Conservation (phyloP, 169 alveolate genomes). For the Eimeria necatrix region DNA sequence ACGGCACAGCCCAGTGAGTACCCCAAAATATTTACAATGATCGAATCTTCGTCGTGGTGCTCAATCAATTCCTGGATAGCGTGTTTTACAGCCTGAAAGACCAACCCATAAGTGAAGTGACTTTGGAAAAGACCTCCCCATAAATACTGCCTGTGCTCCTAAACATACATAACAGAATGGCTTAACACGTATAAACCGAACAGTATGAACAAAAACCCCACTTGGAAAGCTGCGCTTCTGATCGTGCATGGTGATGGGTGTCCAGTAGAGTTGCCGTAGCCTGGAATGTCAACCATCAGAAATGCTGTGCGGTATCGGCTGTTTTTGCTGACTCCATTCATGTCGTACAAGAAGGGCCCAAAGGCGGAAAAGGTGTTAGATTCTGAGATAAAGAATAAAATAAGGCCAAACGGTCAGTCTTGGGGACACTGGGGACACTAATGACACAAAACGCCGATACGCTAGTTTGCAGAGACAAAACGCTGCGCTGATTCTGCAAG, state of each 20-base stretch:
- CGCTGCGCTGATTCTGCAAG: background rate
- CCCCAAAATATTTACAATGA: constrained; percentile 64
- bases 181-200: background rate
- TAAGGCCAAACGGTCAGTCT: too few species aligned
- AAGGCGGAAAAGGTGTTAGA: constrained; percentile 34
- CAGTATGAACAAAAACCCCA: background rate
- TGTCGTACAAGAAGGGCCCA: constrained; percentile 74
- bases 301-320: constrained; percentile 50
- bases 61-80: constrained; percentile 68
- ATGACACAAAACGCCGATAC: too few species aligned
- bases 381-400: background rate
- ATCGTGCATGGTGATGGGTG: constrained; percentile 73
- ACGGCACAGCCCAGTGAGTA: constrained; percentile 80
- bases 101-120: background rate
- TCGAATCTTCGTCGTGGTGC: constrained; percentile 43
- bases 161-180: background rate
- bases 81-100: constrained; percentile 72
- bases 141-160: too few species aligned
- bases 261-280: constrained; percentile 80
- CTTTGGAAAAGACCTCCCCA: too few species aligned
- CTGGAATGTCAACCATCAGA: constrained; percentile 77
- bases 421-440: too few species aligned
- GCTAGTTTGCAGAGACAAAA: too few species aligned
- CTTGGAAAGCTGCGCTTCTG: constrained; percentile 70
- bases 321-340: constrained; percentile 34